Evolutionary conservation across 23 red algal genomes (phyloP).

Genomic region (Cyanidium caldarium): DNA sequence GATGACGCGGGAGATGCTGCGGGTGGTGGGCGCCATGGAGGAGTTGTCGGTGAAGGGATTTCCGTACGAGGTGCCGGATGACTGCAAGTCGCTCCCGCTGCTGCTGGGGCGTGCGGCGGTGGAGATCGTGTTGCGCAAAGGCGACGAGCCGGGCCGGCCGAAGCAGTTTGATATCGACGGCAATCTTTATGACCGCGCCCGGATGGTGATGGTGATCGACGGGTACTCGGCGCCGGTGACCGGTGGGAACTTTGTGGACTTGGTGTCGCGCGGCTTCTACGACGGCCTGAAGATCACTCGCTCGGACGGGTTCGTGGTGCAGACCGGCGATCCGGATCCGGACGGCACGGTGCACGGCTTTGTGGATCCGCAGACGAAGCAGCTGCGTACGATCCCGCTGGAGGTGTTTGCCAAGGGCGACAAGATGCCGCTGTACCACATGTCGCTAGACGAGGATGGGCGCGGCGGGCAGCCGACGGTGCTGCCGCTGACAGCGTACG

Average conservation of each 20-base stretch:
- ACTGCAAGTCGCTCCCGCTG: conserved; percentile 39
- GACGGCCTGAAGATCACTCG: conserved; percentile 44
- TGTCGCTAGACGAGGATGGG: conserved; percentile 89
- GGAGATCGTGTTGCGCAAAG: conserved; percentile 67
- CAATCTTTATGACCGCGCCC: conserved; percentile 50
- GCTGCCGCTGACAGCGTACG: conserved; percentile 78
- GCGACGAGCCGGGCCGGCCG: conserved; percentile 12
- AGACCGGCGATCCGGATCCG: conserved; percentile 49
- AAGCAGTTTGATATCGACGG: conserved; percentile 80
- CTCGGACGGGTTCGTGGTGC: conserved; percentile 85
- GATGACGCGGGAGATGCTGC: conserved; percentile 22
- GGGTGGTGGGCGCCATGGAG: conserved; percentile 51
- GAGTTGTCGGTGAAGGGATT: conserved; percentile 54
- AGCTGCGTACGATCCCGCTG: conserved; percentile 53
- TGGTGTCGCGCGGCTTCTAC: conserved; percentile 83
- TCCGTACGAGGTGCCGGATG: conserved; percentile 70
- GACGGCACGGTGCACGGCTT: conserved; percentile 52
- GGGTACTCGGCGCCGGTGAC: conserved; percentile 79
- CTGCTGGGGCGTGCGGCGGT: conserved; percentile 73
- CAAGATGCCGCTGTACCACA: conserved; percentile 54
- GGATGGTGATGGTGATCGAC: conserved; percentile 77
- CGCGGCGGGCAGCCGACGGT: conserved; percentile 47
- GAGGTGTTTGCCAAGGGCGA: conserved; percentile 88
- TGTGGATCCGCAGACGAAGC: conserved; percentile 36
- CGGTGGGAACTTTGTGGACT: conserved; percentile 78